Evolutionary conservation across 495 filamentous ascomycete genomes (phyloP), one percentile per base, ranked within the genome.

Genomic region (Chaetomium tenue): DNA sequence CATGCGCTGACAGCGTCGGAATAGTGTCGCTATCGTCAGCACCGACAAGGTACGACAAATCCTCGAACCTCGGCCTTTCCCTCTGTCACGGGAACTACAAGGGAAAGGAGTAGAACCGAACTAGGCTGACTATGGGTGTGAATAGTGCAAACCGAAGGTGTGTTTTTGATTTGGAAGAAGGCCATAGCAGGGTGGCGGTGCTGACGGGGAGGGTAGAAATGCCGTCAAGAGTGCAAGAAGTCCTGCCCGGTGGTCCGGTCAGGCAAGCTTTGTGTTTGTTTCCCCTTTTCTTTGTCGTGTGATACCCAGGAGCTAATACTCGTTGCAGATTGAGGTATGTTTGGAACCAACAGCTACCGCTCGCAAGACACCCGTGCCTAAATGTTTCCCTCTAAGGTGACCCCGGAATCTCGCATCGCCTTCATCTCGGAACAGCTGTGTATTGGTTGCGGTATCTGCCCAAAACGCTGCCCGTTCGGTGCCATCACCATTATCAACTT

Each of bases 401-500:
- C 84, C 47, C 83, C 91, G 63, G 88, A 91, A 58, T 96, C 93
- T 57, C 94, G 92, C 72, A 92, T 98, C 70, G 95, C 94, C 71
- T 98, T 98, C 84, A 98, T 98, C 70, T 97, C 93, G 58, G 94
- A 98, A 74, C 84, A 85, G 57, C 70, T 75, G 8, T 75, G 73
- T 54, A 75, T 98, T 69, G 95, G 95, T 80, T 98, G 94, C 75
- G 94, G 95, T 87, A 98, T 98, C 79, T 98, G 94, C 74, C 91
- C 92, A 30, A 98, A 98, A 82, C 97, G 97, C 78, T 98, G 94
- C 78, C 94, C 94, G n/a, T 98, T 98, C 77, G 90, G 91, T 70
- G 94, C 95, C 63, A 98, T 98, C 78, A 92, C 92, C 74, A 98
- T 98, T 76, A 98, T 98, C 91, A 98, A 98, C 80, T 79, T 98